A percentile compares a stretch with the other conserved stretches of the same genome.
These are phyloP conservation scores for Candolleomyces efflorescens DNA, from an alignment of 768 basidiomycete species.

Conservation along the genomic window DNA sequence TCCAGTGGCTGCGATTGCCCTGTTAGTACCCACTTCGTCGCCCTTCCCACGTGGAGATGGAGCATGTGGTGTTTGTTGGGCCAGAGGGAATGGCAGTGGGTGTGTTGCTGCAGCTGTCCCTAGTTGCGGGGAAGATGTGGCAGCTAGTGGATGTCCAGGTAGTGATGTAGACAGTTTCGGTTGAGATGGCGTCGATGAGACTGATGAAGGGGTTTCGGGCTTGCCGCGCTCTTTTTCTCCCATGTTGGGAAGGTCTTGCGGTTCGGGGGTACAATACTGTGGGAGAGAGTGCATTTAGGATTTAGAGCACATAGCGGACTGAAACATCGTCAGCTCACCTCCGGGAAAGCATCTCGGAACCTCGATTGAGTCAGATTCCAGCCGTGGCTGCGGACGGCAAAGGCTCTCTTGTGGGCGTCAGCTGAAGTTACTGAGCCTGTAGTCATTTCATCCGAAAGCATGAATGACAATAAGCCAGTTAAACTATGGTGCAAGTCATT, in stretches of 20 bases:
- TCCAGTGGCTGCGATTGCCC: conserved; percentile 33
- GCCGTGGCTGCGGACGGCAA: conserved; percentile 75
- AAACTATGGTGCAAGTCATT: conserved; percentile 46
- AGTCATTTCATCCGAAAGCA: conserved; percentile 95
- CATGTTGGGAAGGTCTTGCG: conserved; percentile 90
- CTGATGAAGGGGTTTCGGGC: conserved; percentile 24
- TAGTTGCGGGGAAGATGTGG: not conserved
- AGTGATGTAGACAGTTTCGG: conserved; percentile 5
- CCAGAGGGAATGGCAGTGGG: not conserved
- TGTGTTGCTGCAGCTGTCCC: not conserved
- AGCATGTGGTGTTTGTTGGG: conserved; percentile 8
- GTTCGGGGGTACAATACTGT: conserved; percentile 65
- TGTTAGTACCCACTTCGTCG: conserved; percentile 16
- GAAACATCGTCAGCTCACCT: conserved; percentile 44
- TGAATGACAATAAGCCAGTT: conserved; percentile 91
- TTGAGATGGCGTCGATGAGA: conserved; percentile 1
- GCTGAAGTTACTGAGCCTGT: conserved; percentile 86
- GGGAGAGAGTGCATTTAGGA: conserved; percentile 1
- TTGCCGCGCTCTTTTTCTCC: conserved; percentile 70
- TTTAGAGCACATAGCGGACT: conserved; percentile 4
- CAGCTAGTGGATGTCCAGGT: conserved; percentile 11
- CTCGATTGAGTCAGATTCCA: conserved; percentile 81
- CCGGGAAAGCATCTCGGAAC: conserved; percentile 86
- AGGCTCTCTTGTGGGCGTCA: conserved; percentile 70
- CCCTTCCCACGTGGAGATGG: conserved; percentile 7